A percentile compares a stretch with the other conserved stretches of the same genome.
Conservation (phyloP, 2,329 filamentous ascomycete genomes). For the Pseudonectria buxi region DNA sequence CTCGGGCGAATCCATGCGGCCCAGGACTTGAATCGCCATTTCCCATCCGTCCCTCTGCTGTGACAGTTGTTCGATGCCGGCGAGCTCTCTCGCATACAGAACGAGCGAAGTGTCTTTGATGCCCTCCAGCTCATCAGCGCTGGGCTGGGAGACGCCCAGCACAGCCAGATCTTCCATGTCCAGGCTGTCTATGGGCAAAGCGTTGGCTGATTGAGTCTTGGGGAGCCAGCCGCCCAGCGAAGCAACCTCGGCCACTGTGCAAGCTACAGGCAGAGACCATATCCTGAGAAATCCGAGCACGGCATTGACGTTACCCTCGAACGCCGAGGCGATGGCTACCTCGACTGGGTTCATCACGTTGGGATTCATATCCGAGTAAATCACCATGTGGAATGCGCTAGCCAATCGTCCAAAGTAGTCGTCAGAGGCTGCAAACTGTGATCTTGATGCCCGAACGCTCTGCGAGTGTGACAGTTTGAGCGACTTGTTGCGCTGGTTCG, state of each 20-base stretch:
- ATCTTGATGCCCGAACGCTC: constrained; percentile 26
- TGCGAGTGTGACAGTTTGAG: constrained; percentile 35
- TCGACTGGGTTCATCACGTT: constrained; percentile 71
- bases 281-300: constrained; percentile 66
- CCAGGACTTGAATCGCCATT: constrained; percentile 74
- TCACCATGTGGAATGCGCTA: constrained; percentile 62
- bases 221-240: constrained; percentile 80
- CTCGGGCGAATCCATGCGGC: constrained; percentile 67
- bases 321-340: constrained; percentile 71
- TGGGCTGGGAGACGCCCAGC: constrained; percentile 57
- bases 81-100: constrained; percentile 64
- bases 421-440: constrained; percentile 47
- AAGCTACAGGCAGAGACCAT: constrained; percentile 75
- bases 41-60: constrained; percentile 72
- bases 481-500: constrained; percentile 42
- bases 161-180: constrained; percentile 82
- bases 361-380: constrained; percentile 65
- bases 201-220: constrained; percentile 28
- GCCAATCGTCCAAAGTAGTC: constrained; percentile 70
- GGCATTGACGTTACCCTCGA: constrained; percentile 75
- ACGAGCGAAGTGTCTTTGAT: constrained; percentile 75
- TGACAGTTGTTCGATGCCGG: constrained; percentile 46
- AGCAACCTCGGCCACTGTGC: constrained; percentile 75
- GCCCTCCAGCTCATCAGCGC: constrained; percentile 53
- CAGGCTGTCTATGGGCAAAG: constrained; percentile 56